phyloP scores from a whole-genome alignment of 345 rosid genomes.

The Erysimum cheiranthoides region DNA sequence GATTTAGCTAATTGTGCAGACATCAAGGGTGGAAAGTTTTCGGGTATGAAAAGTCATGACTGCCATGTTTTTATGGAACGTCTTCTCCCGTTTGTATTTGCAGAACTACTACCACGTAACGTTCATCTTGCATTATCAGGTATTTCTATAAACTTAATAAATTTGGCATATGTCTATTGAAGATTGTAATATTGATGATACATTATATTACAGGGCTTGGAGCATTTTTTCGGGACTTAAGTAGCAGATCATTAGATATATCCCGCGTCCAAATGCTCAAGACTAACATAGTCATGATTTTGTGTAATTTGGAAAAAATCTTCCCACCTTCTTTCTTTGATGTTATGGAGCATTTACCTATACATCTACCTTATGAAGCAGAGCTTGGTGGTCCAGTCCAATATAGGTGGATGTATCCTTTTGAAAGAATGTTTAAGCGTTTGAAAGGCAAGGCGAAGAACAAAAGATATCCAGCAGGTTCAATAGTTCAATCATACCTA shows the following conservation, averaged over 20 bases:
- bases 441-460: background rate
- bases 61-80: background rate
- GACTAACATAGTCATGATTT: background rate
- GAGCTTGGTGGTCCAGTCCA: background rate
- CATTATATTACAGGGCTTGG: background rate
- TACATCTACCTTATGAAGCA: background rate
- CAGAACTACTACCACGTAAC: background rate
- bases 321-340: background rate
- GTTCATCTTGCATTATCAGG: background rate
- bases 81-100: background rate
- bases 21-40: background rate
- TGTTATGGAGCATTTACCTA: background rate
- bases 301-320: background rate
- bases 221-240: background rate
- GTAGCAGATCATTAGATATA: background rate
- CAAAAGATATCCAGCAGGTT: background rate
- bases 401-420: background rate
- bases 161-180: too few species aligned
- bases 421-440: background rate
- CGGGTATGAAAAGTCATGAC: background rate
- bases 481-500: background rate
- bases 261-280: background rate
- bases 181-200: too few species aligned
- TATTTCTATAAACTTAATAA: background rate
- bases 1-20: background rate